Evolutionary conservation across 179 eudicot genomes (phyloP), one percentile per base, ranked within the genome.

Genomic region (Sideroxylon spinosum): DNA sequence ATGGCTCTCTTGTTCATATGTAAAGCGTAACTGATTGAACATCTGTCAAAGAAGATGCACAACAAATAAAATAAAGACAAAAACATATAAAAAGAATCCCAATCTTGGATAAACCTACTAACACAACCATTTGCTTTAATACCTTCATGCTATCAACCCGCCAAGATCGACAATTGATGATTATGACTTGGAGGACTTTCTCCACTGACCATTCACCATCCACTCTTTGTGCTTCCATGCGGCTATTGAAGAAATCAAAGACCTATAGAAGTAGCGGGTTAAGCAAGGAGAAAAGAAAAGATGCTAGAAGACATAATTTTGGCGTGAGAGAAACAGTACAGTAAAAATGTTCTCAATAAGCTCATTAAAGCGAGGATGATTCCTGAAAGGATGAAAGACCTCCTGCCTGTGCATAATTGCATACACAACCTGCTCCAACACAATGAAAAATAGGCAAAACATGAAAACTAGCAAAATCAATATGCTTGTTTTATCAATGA

Each of bases 111-210:
- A 53, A 48, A 65, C 16, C 17, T 14, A 81, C 44, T 44, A 76
- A 56, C 14, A 13, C n/a, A 79, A 82, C 78, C 62, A 63, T 68
- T 74, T 52, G 70, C 62, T 70, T 46, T 28, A 74, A 26, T 82
- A 95, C 99, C 97, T 91, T 95, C 91, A 95, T 93, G 73, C 99
- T 97, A 78, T 95, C 99, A 66, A 94, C 98, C 50, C 95, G 87
- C 99, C 99, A 95, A 80, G 95, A 88, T 84, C 90, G 87, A 77
- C 97, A 93, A 76, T 89, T 93, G 79, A 81, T 81, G 73, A 85
- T 84, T 74, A 95, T 95, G 76, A 93, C 90, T 77, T 90, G 79
- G 75, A 95, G 97, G 74, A 93, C 99, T 88, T 88, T 95, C 82
- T 95, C 98, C 84, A 95, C 99, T 7, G 99, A 95, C 98, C 97